phyloP scores from a whole-genome alignment of 768 basidiomycete species.

The Tylopilus felleus region DNA sequence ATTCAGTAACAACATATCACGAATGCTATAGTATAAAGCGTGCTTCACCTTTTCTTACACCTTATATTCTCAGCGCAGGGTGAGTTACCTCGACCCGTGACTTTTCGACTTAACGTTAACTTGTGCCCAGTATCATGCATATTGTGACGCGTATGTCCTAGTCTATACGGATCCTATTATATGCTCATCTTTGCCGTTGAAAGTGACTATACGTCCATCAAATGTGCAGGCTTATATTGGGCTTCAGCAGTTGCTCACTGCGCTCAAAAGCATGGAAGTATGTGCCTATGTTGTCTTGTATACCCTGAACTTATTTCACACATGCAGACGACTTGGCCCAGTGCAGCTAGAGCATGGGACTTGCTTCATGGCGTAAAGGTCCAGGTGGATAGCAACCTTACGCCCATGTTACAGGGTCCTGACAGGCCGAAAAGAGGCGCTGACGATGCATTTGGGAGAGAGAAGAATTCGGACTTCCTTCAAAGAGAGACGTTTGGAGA shows the following conservation, averaged over 20 bases:
- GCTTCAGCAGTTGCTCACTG: slow-evolving; percentile 59
- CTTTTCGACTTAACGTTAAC: background rate
- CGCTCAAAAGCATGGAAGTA: slow-evolving; percentile 68
- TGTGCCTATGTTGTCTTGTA: slow-evolving; percentile 15
- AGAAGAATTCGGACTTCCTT: slow-evolving; percentile 44
- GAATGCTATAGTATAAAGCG: slow-evolving; percentile 60
- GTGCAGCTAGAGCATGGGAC: slow-evolving; percentile 61
- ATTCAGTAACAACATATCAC: slow-evolving; percentile 50
- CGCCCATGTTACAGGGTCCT: slow-evolving; percentile 35
- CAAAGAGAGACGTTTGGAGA: slow-evolving; percentile 40
- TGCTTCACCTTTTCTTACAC: slow-evolving; percentile 62
- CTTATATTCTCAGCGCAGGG: slow-evolving; percentile 71
- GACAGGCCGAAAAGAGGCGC: slow-evolving; percentile 57
- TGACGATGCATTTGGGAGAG: slow-evolving; percentile 60
- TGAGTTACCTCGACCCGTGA: slow-evolving; percentile 35
- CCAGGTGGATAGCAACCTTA: slow-evolving; percentile 40
- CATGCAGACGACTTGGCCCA: slow-evolving; percentile 64
- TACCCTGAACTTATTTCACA: slow-evolving; percentile 11
- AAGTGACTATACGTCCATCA: slow-evolving; percentile 70
- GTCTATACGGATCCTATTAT: background rate
- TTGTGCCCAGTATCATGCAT: slow-evolving; percentile 65
- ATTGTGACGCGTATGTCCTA: slow-evolving; percentile 58
- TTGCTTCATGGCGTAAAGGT: slow-evolving; percentile 66
- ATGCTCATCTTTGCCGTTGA: slow-evolving; percentile 12
- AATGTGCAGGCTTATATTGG: slow-evolving; percentile 68